phyloP scores from a whole-genome alignment of 179 eudicot genomes.

The Beta lomatogona region DNA sequence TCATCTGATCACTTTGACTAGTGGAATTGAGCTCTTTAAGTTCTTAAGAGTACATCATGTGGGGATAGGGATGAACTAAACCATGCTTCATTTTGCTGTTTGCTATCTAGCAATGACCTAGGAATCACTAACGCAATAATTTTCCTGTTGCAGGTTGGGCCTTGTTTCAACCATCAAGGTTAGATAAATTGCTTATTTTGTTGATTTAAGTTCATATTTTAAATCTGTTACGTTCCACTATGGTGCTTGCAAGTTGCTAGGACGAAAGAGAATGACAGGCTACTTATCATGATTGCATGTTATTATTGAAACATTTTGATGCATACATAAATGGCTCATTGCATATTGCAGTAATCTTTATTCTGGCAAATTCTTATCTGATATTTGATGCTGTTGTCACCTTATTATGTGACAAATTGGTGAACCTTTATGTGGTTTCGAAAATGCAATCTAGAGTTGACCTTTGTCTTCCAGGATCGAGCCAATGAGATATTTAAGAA shows the following conservation, averaged over 20 bases:
- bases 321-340: not conserved
- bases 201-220: not conserved
- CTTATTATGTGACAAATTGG: not conserved
- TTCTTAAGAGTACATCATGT: not conserved
- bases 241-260: not conserved
- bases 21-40: not conserved
- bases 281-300: not conserved
- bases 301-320: not conserved
- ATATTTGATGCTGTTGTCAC: not conserved
- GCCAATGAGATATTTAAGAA: slow-evolving; percentile 97
- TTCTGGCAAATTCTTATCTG: not conserved
- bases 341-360: not conserved
- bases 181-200: slow-evolving; percentile 10
- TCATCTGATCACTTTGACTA: not conserved
- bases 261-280: not conserved
- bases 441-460: slow-evolving; percentile 8
- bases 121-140: not conserved
- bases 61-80: not conserved
- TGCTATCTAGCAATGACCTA: not conserved
- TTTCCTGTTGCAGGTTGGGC: slow-evolving; percentile 62
- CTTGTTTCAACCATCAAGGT: slow-evolving; percentile 90
- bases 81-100: slow-evolving; percentile 15
- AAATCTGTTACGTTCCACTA: not conserved
- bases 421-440: not conserved
- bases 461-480: slow-evolving; percentile 62